These are phyloP conservation scores for Trichoderma sp. DNA, from an alignment of 2,329 filamentous ascomycete genomes.

Conservation along the genomic window DNA sequence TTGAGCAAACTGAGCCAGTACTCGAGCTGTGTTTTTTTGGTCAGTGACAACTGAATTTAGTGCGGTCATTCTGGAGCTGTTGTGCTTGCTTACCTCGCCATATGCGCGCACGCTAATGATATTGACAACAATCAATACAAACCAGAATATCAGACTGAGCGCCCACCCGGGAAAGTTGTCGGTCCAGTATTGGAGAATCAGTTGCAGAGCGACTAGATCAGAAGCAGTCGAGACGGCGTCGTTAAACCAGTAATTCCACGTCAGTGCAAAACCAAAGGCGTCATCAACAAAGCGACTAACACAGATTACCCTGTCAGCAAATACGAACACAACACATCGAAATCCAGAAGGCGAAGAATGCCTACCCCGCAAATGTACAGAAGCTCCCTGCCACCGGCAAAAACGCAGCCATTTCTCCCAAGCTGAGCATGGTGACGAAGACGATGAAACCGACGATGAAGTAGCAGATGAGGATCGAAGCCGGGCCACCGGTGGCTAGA, in stretches of 20 bases:
- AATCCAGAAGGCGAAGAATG: constrained; percentile 20
- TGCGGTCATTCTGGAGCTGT: not conserved
- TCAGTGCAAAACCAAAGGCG: constrained; percentile 52
- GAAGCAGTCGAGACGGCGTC: constrained; percentile 54
- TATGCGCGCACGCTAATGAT: constrained; percentile 36
- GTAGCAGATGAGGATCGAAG: constrained; percentile 56
- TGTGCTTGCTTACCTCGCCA: constrained; percentile 30
- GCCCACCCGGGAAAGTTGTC: constrained; percentile 61
- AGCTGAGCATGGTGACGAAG: constrained; percentile 55
- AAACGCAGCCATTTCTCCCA: constrained; percentile 60
- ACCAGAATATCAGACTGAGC: constrained; percentile 59
- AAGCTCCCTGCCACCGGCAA: constrained; percentile 52
- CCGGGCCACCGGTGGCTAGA: constrained; percentile 57
- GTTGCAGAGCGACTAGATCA: constrained; percentile 52
- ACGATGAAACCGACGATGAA: constrained; percentile 56
- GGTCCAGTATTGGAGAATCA: constrained; percentile 60
- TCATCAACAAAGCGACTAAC: constrained; percentile 49
- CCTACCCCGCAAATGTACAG: constrained; percentile 45
- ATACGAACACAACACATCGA: not conserved
- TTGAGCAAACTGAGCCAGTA: not conserved
- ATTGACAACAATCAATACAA: constrained; percentile 46
- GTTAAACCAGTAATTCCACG: constrained; percentile 65
- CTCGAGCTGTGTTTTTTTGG: constrained; percentile 32
- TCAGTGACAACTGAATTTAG: not conserved
- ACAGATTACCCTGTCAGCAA: constrained; percentile 4